phyloP scores from a whole-genome alignment of 768 basidiomycete species.

The Suillus placidus region DNA sequence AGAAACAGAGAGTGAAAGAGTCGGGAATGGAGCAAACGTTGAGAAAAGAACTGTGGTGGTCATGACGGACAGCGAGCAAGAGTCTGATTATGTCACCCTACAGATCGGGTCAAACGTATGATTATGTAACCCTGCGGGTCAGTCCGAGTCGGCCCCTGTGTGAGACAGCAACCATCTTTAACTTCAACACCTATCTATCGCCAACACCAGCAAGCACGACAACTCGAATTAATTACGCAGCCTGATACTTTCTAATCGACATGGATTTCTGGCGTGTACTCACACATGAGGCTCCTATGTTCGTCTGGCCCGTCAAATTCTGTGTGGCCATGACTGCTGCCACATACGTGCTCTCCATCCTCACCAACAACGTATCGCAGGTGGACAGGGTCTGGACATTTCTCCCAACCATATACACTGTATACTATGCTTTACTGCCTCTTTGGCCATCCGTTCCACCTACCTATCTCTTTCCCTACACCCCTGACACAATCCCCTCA shows the following conservation, averaged over 20 bases:
- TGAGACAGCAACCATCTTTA: not conserved
- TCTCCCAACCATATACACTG: slow-evolving; percentile 79
- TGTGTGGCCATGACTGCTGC: slow-evolving; percentile 49
- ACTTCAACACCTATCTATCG: not conserved
- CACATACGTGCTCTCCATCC: slow-evolving; percentile 61
- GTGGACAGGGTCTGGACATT: slow-evolving; percentile 86
- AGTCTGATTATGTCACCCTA: slow-evolving; percentile 9
- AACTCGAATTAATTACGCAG: not conserved
- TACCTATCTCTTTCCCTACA: slow-evolving; percentile 53
- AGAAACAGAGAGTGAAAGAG: slow-evolving; percentile 50
- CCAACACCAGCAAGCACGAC: not conserved
- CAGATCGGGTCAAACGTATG: not conserved
- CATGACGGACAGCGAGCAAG: slow-evolving; percentile 35
- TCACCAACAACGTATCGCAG: slow-evolving; percentile 82
- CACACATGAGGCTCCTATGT: slow-evolving; percentile 33
- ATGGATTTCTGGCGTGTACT: slow-evolving; percentile 21
- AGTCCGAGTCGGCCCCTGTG: not conserved
- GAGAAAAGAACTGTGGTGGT: slow-evolving; percentile 57
- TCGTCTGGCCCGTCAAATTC: slow-evolving; percentile 67
- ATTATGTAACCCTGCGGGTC: slow-evolving; percentile 12
- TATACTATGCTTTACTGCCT: slow-evolving; percentile 80
- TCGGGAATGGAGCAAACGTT: slow-evolving; percentile 62
- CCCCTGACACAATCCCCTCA: slow-evolving; percentile 47
- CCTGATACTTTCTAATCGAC: not conserved
- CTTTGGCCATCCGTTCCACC: slow-evolving; percentile 45